Conservation (phyloP, 23 red algal species). For the Chondrus crispus region DNA sequence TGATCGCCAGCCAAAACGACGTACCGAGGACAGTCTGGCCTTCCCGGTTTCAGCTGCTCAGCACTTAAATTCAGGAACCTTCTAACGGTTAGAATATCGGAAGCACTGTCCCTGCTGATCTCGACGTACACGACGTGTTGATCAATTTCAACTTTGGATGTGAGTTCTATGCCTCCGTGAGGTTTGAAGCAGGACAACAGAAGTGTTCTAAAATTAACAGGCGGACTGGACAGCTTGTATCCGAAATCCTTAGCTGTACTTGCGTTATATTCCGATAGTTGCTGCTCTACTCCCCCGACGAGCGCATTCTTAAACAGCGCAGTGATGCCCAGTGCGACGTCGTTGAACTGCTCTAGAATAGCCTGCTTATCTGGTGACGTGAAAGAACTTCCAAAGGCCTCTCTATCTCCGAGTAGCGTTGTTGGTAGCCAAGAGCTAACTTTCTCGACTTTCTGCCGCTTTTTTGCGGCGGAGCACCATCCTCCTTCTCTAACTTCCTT, state of each 20-base stretch:
- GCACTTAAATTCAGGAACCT: neutral
- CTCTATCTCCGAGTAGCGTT: neutral
- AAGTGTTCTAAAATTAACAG: neutral
- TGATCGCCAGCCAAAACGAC: neutral
- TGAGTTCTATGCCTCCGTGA: neutral
- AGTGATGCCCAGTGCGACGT: neutral
- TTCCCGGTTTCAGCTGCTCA: neutral
- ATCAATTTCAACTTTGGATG: neutral
- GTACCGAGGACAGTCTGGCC: neutral
- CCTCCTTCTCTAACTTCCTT: too few relatives aligned
- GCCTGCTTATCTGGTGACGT: neutral
- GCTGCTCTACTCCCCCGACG: neutral
- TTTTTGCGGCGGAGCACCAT: too few relatives aligned
- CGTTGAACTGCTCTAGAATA: neutral
- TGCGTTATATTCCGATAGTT: neutral
- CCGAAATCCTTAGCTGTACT: too few relatives aligned
- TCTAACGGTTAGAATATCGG: neutral
- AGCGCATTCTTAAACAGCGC: neutral
- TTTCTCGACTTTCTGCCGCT: too few relatives aligned
- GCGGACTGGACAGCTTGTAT: constrained; percentile 18
- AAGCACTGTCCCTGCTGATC: neutral
- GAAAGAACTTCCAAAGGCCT: neutral
- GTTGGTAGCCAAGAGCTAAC: neutral
- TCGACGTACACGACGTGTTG: constrained; percentile 6
- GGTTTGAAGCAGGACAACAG: neutral